Evolutionary conservation across 169 alveolate species (phyloP).

Genomic region (Babesia ovis): DNA sequence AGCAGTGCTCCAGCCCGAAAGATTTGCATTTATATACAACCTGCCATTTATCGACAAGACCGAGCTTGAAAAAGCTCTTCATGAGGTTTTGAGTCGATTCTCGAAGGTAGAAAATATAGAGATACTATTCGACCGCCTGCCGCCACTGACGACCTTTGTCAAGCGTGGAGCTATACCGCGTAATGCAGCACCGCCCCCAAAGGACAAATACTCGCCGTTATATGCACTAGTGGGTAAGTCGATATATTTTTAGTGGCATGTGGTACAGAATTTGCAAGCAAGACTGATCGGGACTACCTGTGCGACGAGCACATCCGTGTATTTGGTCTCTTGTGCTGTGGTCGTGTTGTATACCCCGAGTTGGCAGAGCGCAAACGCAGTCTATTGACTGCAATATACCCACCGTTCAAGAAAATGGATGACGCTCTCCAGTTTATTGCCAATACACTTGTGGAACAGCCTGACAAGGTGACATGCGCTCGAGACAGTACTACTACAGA

Average conservation of each 20-base stretch:
- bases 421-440: conserved; percentile 64
- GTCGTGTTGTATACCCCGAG: conserved; percentile 65
- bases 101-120: conserved; percentile 25
- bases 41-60: conserved; percentile 58
- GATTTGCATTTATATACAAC: conserved; percentile 63
- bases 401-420: conserved; percentile 55
- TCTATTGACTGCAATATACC: conserved; percentile 48
- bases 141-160: conserved; percentile 55
- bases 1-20: conserved; percentile 17
- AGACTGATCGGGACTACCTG: conserved; percentile 37
- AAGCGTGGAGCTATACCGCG: conserved; percentile 11
- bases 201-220: conserved; percentile 62
- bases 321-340: conserved; percentile 54
- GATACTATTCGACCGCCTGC: conserved; percentile 42
- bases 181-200: conserved; percentile 44
- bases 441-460: conserved; percentile 49
- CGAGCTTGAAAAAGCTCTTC: conserved; percentile 13
- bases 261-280: conserved; percentile 34
- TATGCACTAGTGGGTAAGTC: conserved; percentile 64
- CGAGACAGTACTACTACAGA: neutral
- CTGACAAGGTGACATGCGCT: neutral
- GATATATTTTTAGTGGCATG: neutral
- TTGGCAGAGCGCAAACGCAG: conserved; percentile 57
- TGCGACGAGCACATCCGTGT: conserved; percentile 52
- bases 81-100: conserved; percentile 33